Base-by-base conservation (phyloP, 129 eudicot species). In the Deinandra increscens region DNA sequence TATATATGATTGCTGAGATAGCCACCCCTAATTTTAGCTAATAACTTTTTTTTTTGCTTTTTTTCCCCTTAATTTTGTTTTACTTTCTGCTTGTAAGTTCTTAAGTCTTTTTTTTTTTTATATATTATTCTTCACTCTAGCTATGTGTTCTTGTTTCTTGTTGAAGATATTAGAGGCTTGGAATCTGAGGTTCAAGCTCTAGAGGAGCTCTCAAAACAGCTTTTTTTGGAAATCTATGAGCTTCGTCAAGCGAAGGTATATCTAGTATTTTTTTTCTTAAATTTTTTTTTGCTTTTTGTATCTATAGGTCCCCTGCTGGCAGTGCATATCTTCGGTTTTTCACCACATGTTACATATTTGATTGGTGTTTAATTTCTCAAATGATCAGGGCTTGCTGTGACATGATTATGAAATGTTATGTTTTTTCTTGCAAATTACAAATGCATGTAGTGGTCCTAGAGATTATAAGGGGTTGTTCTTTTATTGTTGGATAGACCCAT, bases 241-340 rank as follows among this genome's bases (percentile, higher is more conserved):
- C 98, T 93, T 64, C 96, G 98, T 31, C 95, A 93, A 84, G 98
- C 97, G 18, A 93, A 93, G 92, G 98, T 93, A 45, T 59, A 45
- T 59, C 36, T n/a, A n/a, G n/a, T n/a, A n/a, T n/a, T n/a, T n/a
- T n/a, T n/a, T n/a, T n/a, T 37, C 45, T 69, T 44, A 4, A 50
- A 6, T 55, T 53, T 65, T 26, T 70, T 23, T 42, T 74, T 42
- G 4, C 53, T 4, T 55, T 53, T 50, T 59, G 63, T 20, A n/a
- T 68, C 7, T 29, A 33, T 46, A 15, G 49, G 60, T 70, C 42
- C 41, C 9, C 69, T 39, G 19, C 49, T 45, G 46, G 44, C 18
- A 71, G 12, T 44, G 36, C 22, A 22, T 3, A 55, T 37, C 46
- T 36, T 23, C 31, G 23, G 15, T 64, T 29, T 54, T 53, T 26